These are phyloP conservation scores for Scedosporium dehoogii DNA, from an alignment of 2,329 filamentous ascomycete genomes.

Conservation along the genomic window DNA sequence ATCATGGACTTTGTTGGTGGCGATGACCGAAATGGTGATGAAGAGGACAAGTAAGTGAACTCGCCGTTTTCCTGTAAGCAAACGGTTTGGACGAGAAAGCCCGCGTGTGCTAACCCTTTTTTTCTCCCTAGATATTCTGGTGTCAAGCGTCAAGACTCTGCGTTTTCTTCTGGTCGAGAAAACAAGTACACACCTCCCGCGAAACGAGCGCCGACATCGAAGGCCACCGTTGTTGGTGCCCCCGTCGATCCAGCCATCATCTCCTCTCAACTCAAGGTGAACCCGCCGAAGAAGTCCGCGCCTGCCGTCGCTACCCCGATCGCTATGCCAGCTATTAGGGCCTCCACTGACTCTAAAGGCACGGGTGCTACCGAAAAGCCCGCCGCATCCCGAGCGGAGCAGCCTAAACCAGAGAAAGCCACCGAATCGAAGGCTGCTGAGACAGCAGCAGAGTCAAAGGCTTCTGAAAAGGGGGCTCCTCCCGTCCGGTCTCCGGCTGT, in stretches of 20 bases:
- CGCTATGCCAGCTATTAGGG: neutral
- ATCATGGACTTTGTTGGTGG: conserved; percentile 56
- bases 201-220: conserved; percentile 65
- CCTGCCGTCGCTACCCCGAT: neutral
- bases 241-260: conserved; percentile 86
- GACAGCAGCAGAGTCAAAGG: conserved; percentile 18
- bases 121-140: conserved; percentile 64
- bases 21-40: conserved; percentile 64
- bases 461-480: conserved; percentile 9
- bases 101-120: neutral
- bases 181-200: conserved; percentile 88
- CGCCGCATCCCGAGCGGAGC: conserved; percentile 12
- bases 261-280: conserved; percentile 61
- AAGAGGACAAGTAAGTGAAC: conserved; percentile 74
- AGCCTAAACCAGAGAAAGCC: conserved; percentile 12
- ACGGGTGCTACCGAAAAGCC: neutral
- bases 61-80: too few relatives aligned
- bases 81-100: neutral
- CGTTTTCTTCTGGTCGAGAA: conserved; percentile 46
- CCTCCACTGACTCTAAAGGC: neutral
- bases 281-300: conserved; percentile 25
- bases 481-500: conserved; percentile 7
- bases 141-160: conserved; percentile 68
- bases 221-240: conserved; percentile 64
- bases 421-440: conserved; percentile 12